phyloP scores from a whole-genome alignment of 192 early-diverging fungal genomes.

The Kickxella alabastrina region DNA sequence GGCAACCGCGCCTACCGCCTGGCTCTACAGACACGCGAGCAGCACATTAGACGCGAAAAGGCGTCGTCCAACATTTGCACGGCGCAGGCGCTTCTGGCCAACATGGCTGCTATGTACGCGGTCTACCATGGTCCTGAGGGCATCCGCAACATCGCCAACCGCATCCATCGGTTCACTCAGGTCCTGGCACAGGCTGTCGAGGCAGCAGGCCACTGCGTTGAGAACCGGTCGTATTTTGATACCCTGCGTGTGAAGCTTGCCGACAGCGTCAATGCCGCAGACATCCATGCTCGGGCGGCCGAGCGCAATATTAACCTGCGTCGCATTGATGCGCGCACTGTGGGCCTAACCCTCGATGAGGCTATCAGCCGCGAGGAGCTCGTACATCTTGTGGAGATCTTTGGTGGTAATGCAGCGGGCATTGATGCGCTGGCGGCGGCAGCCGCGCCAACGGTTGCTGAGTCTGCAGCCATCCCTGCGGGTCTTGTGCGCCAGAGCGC shows the following conservation, averaged over 20 bases:
- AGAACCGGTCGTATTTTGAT: constrained; percentile 89
- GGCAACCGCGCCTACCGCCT: constrained; percentile 91
- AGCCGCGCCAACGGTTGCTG: constrained; percentile 52
- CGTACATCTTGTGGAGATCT: constrained; percentile 71
- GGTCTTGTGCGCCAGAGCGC: constrained; percentile 68
- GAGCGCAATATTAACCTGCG: constrained; percentile 85
- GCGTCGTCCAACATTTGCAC: constrained; percentile 99
- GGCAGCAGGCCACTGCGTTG: constrained; percentile 72
- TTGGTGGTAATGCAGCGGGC: constrained; percentile 64
- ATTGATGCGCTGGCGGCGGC: constrained; percentile 44
- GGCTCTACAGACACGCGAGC: constrained; percentile 95
- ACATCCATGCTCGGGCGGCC: constrained; percentile 69
- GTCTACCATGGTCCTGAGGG: constrained; percentile 98
- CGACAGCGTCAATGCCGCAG: constrained; percentile 55
- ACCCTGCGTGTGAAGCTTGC: constrained; percentile 81
- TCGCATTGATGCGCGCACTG: constrained; percentile 65
- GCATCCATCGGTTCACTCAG: constrained; percentile 87
- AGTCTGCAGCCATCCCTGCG: constrained; percentile 54
- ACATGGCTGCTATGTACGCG: constrained; percentile 99
- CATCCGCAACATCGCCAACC: constrained; percentile 82
- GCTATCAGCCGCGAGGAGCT: constrained; percentile 82
- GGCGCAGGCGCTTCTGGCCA: constrained; percentile 96
- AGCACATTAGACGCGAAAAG: constrained; percentile 99
- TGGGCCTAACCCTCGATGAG: constrained; percentile 93
- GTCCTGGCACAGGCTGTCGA: constrained; percentile 75